A percentile compares a stretch with the other conserved stretches of the same genome.
phyloP scores from a whole-genome alignment of 2,329 filamentous ascomycete genomes.

The Coniochaeta pulveracea region DNA sequence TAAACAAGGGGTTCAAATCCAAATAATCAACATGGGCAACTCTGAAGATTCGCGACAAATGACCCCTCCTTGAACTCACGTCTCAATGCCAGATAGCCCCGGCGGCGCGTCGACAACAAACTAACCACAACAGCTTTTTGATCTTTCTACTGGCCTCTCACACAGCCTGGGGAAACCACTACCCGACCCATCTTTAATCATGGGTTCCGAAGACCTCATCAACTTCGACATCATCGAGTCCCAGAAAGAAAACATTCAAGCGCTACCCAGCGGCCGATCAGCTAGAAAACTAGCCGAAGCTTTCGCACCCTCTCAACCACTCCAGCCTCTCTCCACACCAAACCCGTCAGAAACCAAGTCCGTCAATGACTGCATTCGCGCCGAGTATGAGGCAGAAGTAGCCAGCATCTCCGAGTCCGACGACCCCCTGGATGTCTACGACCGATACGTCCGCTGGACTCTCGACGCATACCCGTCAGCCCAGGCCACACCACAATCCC shows the following conservation, averaged over 20 bases:
- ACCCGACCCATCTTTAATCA: too few relatives aligned
- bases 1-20: too few relatives aligned
- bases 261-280: constrained; percentile 76
- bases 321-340: constrained; percentile 42
- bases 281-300: constrained; percentile 79
- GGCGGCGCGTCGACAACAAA: too few relatives aligned
- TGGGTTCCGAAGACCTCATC: constrained; percentile 45
- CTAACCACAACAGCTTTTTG: too few relatives aligned
- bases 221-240: constrained; percentile 89
- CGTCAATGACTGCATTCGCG: constrained; percentile 67
- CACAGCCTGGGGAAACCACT: constrained; percentile 9
- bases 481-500: constrained; percentile 84
- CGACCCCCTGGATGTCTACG: constrained; percentile 89
- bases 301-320: constrained; percentile 46
- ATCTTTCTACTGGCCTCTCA: too few relatives aligned
- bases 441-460: constrained; percentile 95
- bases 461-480: constrained; percentile 89
- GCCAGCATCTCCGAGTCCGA: constrained; percentile 73
- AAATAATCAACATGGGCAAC: too few relatives aligned
- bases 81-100: too few relatives aligned
- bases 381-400: constrained; percentile 79
- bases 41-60: too few relatives aligned
- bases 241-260: constrained; percentile 97
- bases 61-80: too few relatives aligned
- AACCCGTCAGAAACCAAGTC: constrained; percentile 61